Base-by-base conservation (phyloP, 371 early-diverging fungal species). In the Zopfochytrium polystomum region DNA sequence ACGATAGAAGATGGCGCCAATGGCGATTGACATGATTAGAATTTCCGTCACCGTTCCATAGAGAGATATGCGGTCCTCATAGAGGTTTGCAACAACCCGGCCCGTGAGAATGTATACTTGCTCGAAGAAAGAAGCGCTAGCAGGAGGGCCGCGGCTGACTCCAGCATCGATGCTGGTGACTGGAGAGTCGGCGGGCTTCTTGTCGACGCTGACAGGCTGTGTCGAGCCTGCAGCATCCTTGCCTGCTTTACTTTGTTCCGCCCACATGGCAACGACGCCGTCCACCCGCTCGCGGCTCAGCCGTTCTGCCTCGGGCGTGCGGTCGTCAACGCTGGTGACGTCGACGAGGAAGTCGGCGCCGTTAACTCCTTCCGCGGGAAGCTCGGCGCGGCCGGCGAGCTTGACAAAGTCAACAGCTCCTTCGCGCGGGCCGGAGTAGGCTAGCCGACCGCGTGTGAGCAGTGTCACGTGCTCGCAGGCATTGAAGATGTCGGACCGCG, bases 361-460 rank as follows among this genome's bases (percentile, higher is more conserved):
- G n/a, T n/a, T n/a, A n/a, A n/a, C 89, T 13, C 81, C 80, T 0
- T 93, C 93, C 56, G 92, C 88, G 0, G 77, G 77, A 51, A 51
- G 50, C 22, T 56, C 32, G 22, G 9, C 45, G 47, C 86, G 84
- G 0, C 92, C 93, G 38, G 92, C 71, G 2, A 71, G 78, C 35
- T 79, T 80, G 49, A 96, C 86, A 66, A 91, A 87, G 2, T 53
- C 49, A 11, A 72, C 59, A 35, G 58, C 52, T 3, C 52, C 66
- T 1, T 23, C 25, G 1, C 63, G 33, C 7, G 65, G 52, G 9
- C 77, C 77, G 25, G 53, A 59, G 45, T 70, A 78, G 53, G 92
- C 82, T 44, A 89, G 73, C 47, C 84, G 75, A 7, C 75, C 62
- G 18, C 72, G 71, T 35, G 75, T 58, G 46, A 88, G 66, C 6